phyloP scores from a whole-genome alignment of 2,329 filamentous ascomycete genomes.

The Eutypa lata region DNA sequence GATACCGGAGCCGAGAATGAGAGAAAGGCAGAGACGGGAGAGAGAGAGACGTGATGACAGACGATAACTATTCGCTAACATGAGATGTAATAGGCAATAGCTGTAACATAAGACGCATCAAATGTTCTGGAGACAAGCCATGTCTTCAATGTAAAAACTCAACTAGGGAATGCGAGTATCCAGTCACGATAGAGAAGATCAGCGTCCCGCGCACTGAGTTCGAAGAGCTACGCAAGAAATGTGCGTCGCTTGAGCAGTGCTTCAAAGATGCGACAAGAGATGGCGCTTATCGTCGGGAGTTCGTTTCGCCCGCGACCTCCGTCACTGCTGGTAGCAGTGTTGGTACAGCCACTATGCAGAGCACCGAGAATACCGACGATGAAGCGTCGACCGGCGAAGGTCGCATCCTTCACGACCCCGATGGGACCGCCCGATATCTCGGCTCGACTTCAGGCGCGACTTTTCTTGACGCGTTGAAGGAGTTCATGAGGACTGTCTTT shows the following conservation, averaged over 20 bases:
- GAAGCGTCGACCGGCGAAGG: constrained; percentile 30
- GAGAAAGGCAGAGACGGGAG: not conserved
- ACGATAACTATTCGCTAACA: not conserved
- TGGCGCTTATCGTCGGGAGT: constrained; percentile 29
- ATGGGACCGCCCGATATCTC: constrained; percentile 43
- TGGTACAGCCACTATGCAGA: constrained; percentile 1
- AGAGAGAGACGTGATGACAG: not conserved
- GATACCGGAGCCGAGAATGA: not conserved
- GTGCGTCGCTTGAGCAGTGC: constrained; percentile 37
- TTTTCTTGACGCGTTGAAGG: constrained; percentile 48
- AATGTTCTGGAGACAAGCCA: constrained; percentile 48
- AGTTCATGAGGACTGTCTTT: constrained; percentile 40
- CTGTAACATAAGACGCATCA: constrained; percentile 51
- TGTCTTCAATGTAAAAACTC: constrained; percentile 43
- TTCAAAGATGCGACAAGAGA: constrained; percentile 37
- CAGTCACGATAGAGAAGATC: constrained; percentile 41
- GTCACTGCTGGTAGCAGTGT: not conserved
- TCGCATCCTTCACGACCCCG: constrained; percentile 40
- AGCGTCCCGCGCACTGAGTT: constrained; percentile 38
- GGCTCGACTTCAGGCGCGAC: constrained; percentile 49
- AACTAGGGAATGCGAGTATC: constrained; percentile 46
- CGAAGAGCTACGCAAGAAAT: constrained; percentile 37
- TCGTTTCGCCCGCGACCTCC: constrained; percentile 9
- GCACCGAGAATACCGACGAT: constrained; percentile 7
- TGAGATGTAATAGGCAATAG: constrained; percentile 31